Base-by-base conservation (phyloP, 2,329 filamentous ascomycete genomes). In the Lasiodiplodia sp. region DNA sequence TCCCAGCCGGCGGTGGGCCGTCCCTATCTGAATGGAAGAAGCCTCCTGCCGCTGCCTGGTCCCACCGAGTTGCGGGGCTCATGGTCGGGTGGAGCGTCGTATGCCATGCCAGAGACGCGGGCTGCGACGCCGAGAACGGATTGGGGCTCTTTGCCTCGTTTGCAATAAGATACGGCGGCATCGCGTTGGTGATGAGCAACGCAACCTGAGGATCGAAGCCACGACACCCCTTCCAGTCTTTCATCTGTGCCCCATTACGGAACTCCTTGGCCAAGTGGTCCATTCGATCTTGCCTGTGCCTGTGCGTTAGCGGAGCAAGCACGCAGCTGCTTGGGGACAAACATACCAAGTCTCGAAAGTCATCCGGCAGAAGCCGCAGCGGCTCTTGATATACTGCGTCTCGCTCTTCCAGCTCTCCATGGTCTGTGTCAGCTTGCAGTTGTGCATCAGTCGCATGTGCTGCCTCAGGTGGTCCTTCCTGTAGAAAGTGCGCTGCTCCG, bases 331-430 rank as follows among this genome's bases (percentile, higher is more conserved):
- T 6, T 21, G 5, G 7, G 21, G 14, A 16, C 6, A 4, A 34
- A 52, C 60, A 10, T 64, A 64, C 60, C 60, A 64, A 23, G 60
- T 64, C 31, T 64, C 60, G 47, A 64, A 64, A 11, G 47, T 52
- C 31, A 25, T 38, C 23, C 60, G 44, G 11, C 60, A 64, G 31
- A 64, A 64, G 18, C 60, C 60, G 31, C 60, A 64, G 4, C 60
- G 60, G 23, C 60, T 64, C 47, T 64, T 70, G 72, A 89, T 83
- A 63, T 85, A 83, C 18, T 82, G 82, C 4, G 84, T 85, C 62
- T 84, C 83, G 34, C 85, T 85, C 73, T 86, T 87, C 87, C 87
- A 89, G 47, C 87, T 87, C 86, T 94, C 72, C 90, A 88, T 90
- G 80, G 82, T 75, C 80, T 80, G 73, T 83, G 89, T 81, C 75